Percentiles rank a stretch among this genome's conserved stretches.
Conservation (phyloP, 2,329 filamentous ascomycete species). For the Botrytis cinerea region DNA sequence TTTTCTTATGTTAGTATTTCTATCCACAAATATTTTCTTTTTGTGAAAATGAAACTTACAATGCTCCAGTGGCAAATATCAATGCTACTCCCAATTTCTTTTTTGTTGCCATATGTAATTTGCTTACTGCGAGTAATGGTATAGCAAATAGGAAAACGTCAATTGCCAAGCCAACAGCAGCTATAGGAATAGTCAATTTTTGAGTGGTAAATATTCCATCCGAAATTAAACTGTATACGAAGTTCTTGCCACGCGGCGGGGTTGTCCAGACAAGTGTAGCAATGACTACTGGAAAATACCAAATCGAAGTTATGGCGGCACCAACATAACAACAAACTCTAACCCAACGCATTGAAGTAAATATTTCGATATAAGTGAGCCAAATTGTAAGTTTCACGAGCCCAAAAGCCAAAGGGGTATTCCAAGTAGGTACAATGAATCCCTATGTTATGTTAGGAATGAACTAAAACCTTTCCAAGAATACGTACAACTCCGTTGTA, state of each 20-base stretch:
- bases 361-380: conserved; percentile 3
- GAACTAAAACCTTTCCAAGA: neutral
- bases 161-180: neutral
- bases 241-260: neutral
- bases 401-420: neutral
- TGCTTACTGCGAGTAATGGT: neutral
- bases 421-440: neutral
- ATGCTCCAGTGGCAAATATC: neutral
- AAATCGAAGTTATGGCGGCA: neutral
- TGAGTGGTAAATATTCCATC: neutral
- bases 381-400: neutral
- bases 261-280: neutral
- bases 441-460: neutral
- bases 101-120: neutral
- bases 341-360: neutral
- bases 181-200: neutral
- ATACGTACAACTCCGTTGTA: neutral
- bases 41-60: neutral
- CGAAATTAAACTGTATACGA: neutral
- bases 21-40: neutral
- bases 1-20: neutral
- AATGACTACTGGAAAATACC: neutral
- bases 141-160: neutral
- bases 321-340: neutral
- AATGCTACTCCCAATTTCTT: neutral